Evolutionary conservation across 148 eudicot genomes (phyloP).

Genomic region (Chenopodium quinoa): DNA sequence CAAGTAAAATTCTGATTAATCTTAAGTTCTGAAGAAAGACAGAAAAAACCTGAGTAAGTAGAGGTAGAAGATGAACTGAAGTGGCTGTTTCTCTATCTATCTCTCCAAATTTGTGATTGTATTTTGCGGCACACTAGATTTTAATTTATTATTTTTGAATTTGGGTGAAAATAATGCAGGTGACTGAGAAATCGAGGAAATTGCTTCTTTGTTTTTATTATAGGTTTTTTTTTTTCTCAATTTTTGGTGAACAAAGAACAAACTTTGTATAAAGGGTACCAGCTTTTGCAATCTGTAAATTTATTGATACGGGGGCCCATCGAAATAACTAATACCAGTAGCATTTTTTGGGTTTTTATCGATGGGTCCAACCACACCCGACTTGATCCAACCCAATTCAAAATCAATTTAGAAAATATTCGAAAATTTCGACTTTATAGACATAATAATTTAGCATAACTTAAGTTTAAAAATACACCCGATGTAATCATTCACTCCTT

Average conservation of each 20-base stretch:
- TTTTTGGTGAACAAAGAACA: conserved; percentile 1
- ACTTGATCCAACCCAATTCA: too few species aligned
- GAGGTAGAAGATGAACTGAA: conserved; percentile 3
- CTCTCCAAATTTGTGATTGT: neutral
- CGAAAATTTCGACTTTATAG: too few species aligned
- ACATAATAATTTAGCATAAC: too few species aligned
- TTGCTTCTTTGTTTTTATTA: neutral
- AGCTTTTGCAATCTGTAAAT: neutral
- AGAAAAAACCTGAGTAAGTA: conserved; percentile 9
- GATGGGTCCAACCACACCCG: too few species aligned
- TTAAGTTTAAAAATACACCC: too few species aligned
- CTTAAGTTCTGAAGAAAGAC: conserved; percentile 1
- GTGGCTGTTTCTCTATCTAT: neutral
- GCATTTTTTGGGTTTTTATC: too few species aligned
- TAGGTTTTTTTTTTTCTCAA: neutral
- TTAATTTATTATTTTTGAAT: too few species aligned
- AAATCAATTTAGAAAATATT: too few species aligned
- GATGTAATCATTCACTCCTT: too few species aligned
- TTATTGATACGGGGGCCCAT: neutral
- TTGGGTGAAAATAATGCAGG: neutral
- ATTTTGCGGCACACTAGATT: neutral
- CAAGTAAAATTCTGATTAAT: neutral
- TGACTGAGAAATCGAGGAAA: conserved; percentile 26
- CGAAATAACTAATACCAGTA: neutral
- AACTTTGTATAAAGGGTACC: neutral